phyloP scores from a whole-genome alignment of 345 rosid species.

The Heritiera fomes region DNA sequence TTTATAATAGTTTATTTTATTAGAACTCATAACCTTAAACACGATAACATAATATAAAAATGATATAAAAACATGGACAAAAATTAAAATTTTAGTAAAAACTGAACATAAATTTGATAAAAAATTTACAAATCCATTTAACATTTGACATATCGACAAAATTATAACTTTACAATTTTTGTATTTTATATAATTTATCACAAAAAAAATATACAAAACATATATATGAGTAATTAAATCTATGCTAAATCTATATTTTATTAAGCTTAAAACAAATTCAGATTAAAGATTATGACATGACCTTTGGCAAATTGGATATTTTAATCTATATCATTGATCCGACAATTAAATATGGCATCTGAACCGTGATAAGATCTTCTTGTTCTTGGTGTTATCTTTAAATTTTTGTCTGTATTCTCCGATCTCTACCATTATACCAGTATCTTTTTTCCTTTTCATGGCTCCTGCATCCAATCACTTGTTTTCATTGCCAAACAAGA shows the following conservation, averaged over 20 bases:
- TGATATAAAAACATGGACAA: no score
- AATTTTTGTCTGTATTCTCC: constrained; percentile 2
- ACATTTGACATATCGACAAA: no score
- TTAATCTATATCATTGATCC: background rate
- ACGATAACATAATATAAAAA: no score
- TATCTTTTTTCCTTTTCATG: background rate
- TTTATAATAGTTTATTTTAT: no score
- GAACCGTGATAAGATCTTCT: background rate
- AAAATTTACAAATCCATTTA: no score
- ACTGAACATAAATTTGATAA: no score
- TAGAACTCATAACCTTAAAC: no score
- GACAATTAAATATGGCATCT: constrained; percentile 3
- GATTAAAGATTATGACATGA: background rate
- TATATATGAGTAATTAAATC: no score
- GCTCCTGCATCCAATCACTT: background rate
- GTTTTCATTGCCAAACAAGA: background rate
- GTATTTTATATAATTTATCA: no score
- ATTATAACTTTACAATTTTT: no score
- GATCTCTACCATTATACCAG: background rate
- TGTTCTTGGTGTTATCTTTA: background rate
- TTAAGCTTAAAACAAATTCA: background rate
- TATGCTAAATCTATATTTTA: background rate
- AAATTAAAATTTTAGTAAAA: no score
- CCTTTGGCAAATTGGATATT: background rate
- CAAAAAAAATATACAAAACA: no score